Conservation (phyloP, 2,329 filamentous ascomycete species). For the Aaosphaeria arxii region DNA sequence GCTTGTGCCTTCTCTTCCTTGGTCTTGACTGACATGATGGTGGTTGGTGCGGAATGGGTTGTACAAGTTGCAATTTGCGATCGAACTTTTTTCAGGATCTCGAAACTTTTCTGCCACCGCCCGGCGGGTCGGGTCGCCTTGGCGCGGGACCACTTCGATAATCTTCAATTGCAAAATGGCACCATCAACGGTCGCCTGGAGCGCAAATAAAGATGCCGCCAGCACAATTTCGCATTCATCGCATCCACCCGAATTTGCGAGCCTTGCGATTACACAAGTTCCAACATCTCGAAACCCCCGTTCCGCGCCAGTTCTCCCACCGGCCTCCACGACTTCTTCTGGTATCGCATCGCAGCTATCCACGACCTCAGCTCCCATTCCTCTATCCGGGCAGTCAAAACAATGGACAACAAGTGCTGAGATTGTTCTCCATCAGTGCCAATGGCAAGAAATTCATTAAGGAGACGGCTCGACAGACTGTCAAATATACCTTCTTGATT, state of each 20-base stretch:
- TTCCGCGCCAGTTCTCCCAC: slow-evolving; percentile 57
- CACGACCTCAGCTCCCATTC: slow-evolving; percentile 64
- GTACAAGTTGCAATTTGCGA: slow-evolving; percentile 1
- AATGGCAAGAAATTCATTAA: slow-evolving; percentile 69
- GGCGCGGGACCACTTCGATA: background rate
- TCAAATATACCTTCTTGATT: slow-evolving; percentile 64
- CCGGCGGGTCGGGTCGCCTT: slow-evolving; percentile 4
- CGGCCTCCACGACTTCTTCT: slow-evolving; percentile 54
- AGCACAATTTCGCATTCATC: slow-evolving; percentile 5
- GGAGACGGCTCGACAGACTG: slow-evolving; percentile 66
- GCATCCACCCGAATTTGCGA: slow-evolving; percentile 25
- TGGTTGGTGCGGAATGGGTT: background rate
- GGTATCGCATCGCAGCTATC: slow-evolving; percentile 36
- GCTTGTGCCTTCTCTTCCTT: slow-evolving; percentile 4
- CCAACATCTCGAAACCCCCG: slow-evolving; percentile 12
- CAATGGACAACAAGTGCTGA: slow-evolving; percentile 53
- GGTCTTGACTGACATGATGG: slow-evolving; percentile 13
- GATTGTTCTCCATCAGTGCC: slow-evolving; percentile 68
- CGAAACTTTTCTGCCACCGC: slow-evolving; percentile 14
- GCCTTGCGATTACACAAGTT: slow-evolving; percentile 17
- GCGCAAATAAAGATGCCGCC: slow-evolving; percentile 25
- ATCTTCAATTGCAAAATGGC: background rate
- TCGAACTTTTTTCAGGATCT: slow-evolving; percentile 2
- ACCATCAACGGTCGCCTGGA: background rate
- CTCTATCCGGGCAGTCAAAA: slow-evolving; percentile 54